Evolutionary conservation across 257 asterid species (phyloP).

Genomic region (Solanum gandarillasii): DNA sequence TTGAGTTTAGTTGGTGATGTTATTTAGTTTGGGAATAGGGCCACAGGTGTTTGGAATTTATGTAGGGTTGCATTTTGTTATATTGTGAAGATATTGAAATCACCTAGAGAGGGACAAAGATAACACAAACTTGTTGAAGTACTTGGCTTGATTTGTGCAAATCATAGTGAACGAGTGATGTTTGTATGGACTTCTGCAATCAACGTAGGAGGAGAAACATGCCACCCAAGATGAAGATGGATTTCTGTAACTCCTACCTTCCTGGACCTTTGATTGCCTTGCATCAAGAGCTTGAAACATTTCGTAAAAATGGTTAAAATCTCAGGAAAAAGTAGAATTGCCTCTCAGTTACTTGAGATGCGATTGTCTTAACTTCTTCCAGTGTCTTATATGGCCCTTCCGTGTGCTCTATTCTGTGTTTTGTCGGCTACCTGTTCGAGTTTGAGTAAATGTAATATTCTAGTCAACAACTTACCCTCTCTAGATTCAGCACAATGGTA

Average conservation of each 20-base stretch:
- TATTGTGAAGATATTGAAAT: slow-evolving; percentile 21
- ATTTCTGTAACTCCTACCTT: slow-evolving; percentile 7
- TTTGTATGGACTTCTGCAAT: neutral
- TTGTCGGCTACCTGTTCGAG: neutral
- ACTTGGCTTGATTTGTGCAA: slow-evolving; percentile 65
- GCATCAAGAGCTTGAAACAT: slow-evolving; percentile 4
- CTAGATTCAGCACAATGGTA: neutral
- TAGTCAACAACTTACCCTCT: neutral
- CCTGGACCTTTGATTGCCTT: neutral
- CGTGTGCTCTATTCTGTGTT: neutral
- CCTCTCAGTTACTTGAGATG: neutral
- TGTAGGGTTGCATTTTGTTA: too few species aligned
- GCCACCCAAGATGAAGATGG: neutral
- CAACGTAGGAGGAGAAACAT: neutral
- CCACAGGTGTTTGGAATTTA: too few species aligned
- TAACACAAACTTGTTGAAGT: slow-evolving; percentile 79
- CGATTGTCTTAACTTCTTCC: neutral
- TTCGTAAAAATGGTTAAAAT: neutral
- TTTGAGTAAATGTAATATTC: slow-evolving; percentile 1
- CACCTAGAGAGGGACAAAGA: slow-evolving; percentile 92
- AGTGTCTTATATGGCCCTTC: neutral
- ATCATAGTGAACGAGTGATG: neutral
- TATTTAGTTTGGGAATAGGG: neutral
- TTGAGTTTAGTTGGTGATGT: neutral
- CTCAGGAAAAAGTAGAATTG: neutral